Conservation (phyloP, 192 early-diverging fungal species). For the Entomortierella chlamydospora region DNA sequence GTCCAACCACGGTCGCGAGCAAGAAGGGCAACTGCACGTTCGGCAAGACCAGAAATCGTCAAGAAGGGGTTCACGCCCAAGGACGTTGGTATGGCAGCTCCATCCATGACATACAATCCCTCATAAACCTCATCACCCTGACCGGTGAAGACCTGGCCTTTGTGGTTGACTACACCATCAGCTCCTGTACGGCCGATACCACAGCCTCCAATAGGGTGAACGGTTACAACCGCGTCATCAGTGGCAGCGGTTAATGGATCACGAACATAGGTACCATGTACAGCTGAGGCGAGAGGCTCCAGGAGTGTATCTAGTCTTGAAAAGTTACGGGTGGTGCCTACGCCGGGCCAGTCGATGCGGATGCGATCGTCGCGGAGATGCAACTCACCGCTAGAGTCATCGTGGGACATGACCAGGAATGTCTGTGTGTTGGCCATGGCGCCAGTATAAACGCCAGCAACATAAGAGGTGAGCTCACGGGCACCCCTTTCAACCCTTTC, state of each 20-base stretch:
- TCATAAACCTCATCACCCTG: conserved; percentile 55
- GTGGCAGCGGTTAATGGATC: conserved; percentile 43
- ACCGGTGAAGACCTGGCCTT: conserved; percentile 59
- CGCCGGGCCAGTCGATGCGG: conserved; percentile 47
- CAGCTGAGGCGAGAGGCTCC: conserved; percentile 19
- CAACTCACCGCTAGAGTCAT: conserved; percentile 54
- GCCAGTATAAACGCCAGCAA: conserved; percentile 47
- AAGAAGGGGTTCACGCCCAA: conserved; percentile 64
- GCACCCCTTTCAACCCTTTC: conserved; percentile 35
- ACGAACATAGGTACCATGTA: conserved; percentile 53
- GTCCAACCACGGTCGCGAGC: conserved; percentile 53
- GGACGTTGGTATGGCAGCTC: conserved; percentile 58
- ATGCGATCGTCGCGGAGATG: conserved; percentile 46
- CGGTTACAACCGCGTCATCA: conserved; percentile 53
- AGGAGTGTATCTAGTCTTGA: conserved; percentile 41
- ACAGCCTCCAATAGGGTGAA: conserved; percentile 64
- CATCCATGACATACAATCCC: conserved; percentile 61
- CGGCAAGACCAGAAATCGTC: conserved; percentile 59
- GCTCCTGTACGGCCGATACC: conserved; percentile 47
- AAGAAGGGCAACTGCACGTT: conserved; percentile 49
- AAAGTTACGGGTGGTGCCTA: conserved; percentile 42
- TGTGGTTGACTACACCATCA: conserved; percentile 60
- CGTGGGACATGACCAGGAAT: conserved; percentile 64
- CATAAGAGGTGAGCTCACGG: conserved; percentile 40
- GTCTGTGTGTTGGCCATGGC: conserved; percentile 59